Percentiles rank a stretch among this genome's conserved stretches.
phyloP scores from a whole-genome alignment of 805 yeast species.

The Spathaspora passalidarum region DNA sequence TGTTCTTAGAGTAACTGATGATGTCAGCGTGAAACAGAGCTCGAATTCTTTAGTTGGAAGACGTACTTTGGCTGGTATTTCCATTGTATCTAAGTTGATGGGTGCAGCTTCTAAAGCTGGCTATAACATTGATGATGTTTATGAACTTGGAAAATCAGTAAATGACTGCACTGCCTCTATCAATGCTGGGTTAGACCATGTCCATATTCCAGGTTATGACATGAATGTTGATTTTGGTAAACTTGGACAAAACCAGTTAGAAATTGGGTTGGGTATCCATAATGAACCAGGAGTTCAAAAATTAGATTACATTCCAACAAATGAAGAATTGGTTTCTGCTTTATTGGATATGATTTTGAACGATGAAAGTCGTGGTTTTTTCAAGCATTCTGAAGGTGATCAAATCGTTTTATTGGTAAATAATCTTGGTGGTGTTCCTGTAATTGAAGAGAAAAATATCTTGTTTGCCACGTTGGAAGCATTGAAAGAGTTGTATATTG shows the following conservation, averaged over 20 bases:
- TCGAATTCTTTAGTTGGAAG: constrained; percentile 33
- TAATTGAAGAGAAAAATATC: constrained; percentile 28
- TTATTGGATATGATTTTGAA: constrained; percentile 25
- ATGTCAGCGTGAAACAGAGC: constrained; percentile 30
- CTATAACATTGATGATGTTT: constrained; percentile 21
- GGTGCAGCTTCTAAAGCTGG: constrained; percentile 29
- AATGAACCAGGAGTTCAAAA: constrained; percentile 38
- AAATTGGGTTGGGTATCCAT: constrained; percentile 37
- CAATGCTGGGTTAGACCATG: constrained; percentile 37
- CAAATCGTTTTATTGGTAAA: constrained; percentile 28
- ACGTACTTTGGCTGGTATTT: constrained; percentile 33
- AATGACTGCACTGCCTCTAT: constrained; percentile 28
- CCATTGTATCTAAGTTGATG: constrained; percentile 25
- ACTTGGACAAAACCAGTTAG: constrained; percentile 25
- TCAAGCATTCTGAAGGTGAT: constrained; percentile 24
- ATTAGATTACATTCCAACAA: constrained; percentile 25
- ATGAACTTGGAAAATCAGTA: constrained; percentile 22
- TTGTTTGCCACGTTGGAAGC: constrained; percentile 20
- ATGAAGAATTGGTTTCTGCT: constrained; percentile 25
- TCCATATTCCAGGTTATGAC: constrained; percentile 33
- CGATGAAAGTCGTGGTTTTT: constrained; percentile 27
- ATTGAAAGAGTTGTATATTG: constrained; percentile 21
- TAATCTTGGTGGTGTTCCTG: constrained; percentile 37
- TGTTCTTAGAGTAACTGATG: constrained; percentile 31
- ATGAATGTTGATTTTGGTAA: constrained; percentile 20